phyloP scores from a whole-genome alignment of 306 rosid genomes.

The Benincasa hispida region DNA sequence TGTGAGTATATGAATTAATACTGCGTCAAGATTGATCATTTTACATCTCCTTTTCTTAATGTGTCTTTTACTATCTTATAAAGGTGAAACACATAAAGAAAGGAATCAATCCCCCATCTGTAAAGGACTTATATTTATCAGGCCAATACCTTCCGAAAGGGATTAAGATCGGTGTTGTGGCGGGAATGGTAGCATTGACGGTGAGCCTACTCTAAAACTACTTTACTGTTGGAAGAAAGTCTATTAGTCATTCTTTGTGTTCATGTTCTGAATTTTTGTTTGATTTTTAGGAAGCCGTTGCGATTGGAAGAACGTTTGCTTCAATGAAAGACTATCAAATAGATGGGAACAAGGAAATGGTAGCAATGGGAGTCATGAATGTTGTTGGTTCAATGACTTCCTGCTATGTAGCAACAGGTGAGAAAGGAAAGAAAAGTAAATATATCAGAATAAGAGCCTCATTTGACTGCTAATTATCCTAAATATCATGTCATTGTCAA shows the following conservation, averaged over 20 bases:
- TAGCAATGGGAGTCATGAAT: constrained; percentile 89
- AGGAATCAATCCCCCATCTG: constrained; percentile 88
- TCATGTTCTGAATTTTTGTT: background rate
- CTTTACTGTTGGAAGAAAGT: background rate
- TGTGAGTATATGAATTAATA: constrained; percentile 32
- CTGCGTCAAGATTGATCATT: background rate
- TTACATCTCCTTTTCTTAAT: background rate
- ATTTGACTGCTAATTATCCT: background rate
- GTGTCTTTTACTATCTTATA: constrained; percentile 4
- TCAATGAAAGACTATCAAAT: constrained; percentile 86
- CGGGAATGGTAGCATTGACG: constrained; percentile 82
- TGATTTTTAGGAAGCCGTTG: constrained; percentile 63
- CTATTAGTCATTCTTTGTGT: background rate
- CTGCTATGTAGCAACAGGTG: constrained; percentile 93
- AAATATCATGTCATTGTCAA: background rate
- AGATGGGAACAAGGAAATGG: constrained; percentile 98
- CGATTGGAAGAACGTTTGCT: constrained; percentile 98
- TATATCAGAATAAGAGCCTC: background rate
- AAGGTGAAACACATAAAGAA: constrained; percentile 70
- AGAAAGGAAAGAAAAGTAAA: background rate
- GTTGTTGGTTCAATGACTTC: constrained; percentile 89
- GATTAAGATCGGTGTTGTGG: constrained; percentile 67
- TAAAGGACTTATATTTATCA: constrained; percentile 41
- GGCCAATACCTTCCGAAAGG: constrained; percentile 68
- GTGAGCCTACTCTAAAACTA: constrained; percentile 32